Evolutionary conservation across 495 filamentous ascomycete species (phyloP).

Genomic region (Penicillium nucicola): DNA sequence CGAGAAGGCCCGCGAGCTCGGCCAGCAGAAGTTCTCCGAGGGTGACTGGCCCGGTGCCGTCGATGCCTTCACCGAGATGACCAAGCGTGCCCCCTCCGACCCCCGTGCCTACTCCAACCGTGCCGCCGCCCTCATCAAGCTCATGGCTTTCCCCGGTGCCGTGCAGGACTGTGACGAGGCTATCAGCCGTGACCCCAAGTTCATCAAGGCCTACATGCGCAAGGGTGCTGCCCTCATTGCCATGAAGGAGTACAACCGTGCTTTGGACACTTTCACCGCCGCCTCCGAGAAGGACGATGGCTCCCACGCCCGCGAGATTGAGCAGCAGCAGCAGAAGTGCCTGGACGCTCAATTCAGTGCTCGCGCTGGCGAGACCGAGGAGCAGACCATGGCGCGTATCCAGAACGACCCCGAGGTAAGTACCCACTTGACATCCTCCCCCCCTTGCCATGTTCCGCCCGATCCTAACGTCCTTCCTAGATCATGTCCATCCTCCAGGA

Average conservation of each 20-base stretch:
- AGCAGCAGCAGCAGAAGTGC: conserved; percentile 93
- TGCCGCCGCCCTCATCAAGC: conserved; percentile 92
- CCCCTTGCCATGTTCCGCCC: not conserved
- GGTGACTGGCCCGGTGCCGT: conserved; percentile 95
- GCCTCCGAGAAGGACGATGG: conserved; percentile 75
- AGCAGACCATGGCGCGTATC: conserved; percentile 90
- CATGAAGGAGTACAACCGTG: conserved; percentile 97
- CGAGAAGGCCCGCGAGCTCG: conserved; percentile 91
- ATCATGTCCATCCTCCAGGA: conserved; percentile 90
- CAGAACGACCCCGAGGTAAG: conserved; percentile 89
- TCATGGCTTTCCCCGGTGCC: conserved; percentile 90
- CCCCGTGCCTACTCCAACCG: conserved; percentile 96
- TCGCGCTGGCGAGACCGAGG: conserved; percentile 91
- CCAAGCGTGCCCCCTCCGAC: conserved; percentile 89
- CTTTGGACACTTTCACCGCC: conserved; percentile 82
- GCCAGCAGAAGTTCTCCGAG: conserved; percentile 94
- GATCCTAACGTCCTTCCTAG: conserved; percentile 45
- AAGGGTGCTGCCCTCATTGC: conserved; percentile 91
- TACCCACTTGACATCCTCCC: not conserved
- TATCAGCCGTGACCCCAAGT: conserved; percentile 84
- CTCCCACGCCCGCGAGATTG: conserved; percentile 83
- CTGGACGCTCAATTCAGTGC: conserved; percentile 83
- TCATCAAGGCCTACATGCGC: conserved; percentile 92
- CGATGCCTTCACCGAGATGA: conserved; percentile 94
- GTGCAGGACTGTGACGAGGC: conserved; percentile 91